Percentiles rank a stretch among this genome's conserved stretches.
These are phyloP conservation scores for Polychytrium aggregatum DNA, from an alignment of 192 early-diverging fungal genomes.

Conservation along the genomic window DNA sequence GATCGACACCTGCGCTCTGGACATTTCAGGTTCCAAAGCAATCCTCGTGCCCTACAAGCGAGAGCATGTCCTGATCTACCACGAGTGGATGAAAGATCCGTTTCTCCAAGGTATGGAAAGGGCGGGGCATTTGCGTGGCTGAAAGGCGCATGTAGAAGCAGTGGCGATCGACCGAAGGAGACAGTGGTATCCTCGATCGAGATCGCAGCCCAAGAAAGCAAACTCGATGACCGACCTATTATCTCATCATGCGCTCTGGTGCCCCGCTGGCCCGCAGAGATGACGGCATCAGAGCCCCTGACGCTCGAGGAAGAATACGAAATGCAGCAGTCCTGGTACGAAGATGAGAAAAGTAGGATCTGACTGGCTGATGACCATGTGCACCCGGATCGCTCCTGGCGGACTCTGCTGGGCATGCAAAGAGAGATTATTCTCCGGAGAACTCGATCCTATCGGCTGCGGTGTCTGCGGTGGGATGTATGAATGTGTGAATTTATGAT, in stretches of 20 bases:
- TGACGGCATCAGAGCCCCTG: slow-evolving; percentile 93
- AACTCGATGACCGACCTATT: neutral
- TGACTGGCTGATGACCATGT: too few relatives aligned
- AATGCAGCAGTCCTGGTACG: slow-evolving; percentile 86
- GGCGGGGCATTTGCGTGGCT: too few relatives aligned
- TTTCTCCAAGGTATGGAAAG: slow-evolving; percentile 59
- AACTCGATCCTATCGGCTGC: neutral
- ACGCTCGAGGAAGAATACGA: slow-evolving; percentile 85
- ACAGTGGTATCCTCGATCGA: too few relatives aligned
- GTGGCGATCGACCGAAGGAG: too few relatives aligned
- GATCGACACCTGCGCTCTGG: neutral
- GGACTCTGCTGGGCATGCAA: too few relatives aligned
- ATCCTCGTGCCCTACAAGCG: slow-evolving; percentile 76
- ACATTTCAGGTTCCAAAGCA: slow-evolving; percentile 27
- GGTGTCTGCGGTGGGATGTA: neutral
- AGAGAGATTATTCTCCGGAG: too few relatives aligned
- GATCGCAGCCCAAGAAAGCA: too few relatives aligned
- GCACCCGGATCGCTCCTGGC: too few relatives aligned
- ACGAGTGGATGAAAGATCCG: slow-evolving; percentile 91
- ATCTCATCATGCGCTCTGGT: neutral
- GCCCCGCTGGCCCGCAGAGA: slow-evolving; percentile 6
- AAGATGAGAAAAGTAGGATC: slow-evolving; percentile 60
- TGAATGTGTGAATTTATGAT: too few relatives aligned
- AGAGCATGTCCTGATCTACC: slow-evolving; percentile 80
- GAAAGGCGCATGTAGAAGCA: too few relatives aligned